Base-by-base conservation (phyloP, 768 basidiomycete genomes). In the Boletus rubroflammeus region DNA sequence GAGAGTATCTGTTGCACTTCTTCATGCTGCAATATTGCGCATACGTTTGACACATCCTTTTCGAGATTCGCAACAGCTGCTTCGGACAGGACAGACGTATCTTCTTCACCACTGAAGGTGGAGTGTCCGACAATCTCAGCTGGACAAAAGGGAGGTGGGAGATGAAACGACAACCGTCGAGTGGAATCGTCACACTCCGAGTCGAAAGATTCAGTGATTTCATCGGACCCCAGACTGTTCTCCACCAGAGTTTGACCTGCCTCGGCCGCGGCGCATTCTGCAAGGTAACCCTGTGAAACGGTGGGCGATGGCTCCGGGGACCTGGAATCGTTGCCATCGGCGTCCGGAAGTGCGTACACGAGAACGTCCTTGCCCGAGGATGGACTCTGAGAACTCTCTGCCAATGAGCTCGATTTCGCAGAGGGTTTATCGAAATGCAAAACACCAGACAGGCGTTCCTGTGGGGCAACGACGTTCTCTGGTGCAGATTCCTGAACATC, bases 111-210 rank as follows among this genome's bases (percentile, higher is more conserved):
- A 35, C 11, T 9, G 9, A 56, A 38, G 5, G 51, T 26, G 6
- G 59, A 47, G 15, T 52, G 25, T 2, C 28, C 52, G 11, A 47
- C 43, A 26, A 47, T 23, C 26, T 60, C 63, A 5, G 38, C 29
- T 8, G 57, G 40, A 1, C 55, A 32, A 31, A 56, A 51, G 13
- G 50, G 46, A 21, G 54, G 56, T 40, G 62, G 61, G 13, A 62
- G 56, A 35, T 67, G 65, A 54, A 61, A 65, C 21, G 65, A 63
- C 36, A 58, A n/a, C 17, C 29, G 58, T 35, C 42, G 59, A 8
- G 50, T 42, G 44, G 58, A 50, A 43, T 35, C 50, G 23, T 44
- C 14, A 32, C 17, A 8, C 13, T 36, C 51, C 2, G 47, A 54
- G 17, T 44, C 46, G 25, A 53, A 47, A 19, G 19, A 28, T 36